These are phyloP conservation scores for Podaxis mareebaensis DNA, from an alignment of 768 basidiomycete species.

Conservation along the genomic window DNA sequence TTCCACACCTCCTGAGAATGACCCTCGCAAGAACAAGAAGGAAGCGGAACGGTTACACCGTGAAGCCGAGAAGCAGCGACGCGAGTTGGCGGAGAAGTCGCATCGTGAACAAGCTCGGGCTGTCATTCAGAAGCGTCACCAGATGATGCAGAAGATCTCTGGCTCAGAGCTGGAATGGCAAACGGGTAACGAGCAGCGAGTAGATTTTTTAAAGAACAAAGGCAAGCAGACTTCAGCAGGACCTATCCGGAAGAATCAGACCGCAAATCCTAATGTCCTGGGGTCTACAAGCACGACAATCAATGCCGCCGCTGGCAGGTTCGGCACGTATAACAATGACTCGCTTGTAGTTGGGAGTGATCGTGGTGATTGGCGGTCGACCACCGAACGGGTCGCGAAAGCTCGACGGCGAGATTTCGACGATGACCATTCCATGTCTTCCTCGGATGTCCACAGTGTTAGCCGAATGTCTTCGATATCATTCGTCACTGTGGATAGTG, in stretches of 20 bases:
- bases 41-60: constrained; percentile 75
- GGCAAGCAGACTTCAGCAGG: constrained; percentile 60
- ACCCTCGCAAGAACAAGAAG: constrained; percentile 68
- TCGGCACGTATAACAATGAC: constrained; percentile 29
- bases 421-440: constrained; percentile 91
- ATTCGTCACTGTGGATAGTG: constrained; percentile 82
- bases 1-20: constrained; percentile 42
- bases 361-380: constrained; percentile 51
- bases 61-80: constrained; percentile 85
- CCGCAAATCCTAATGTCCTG: constrained; percentile 29
- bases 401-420: constrained; percentile 82
- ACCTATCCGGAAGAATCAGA: constrained; percentile 56
- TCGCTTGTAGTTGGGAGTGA: constrained; percentile 30
- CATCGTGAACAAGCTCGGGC: constrained; percentile 89
- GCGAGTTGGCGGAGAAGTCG: constrained; percentile 69
- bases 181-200: constrained; percentile 45
- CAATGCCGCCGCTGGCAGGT: constrained; percentile 64
- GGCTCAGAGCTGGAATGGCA: constrained; percentile 67
- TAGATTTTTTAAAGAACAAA: constrained; percentile 43
- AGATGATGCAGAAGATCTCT: constrained; percentile 61
- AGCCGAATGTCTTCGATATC: constrained; percentile 78
- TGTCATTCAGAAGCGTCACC: constrained; percentile 87
- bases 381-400: constrained; percentile 64
- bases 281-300: constrained; percentile 45
- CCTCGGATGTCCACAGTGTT: constrained; percentile 78